Conservation (phyloP, 176 grass and related monocot genomes). For the Triticum timopheevii region DNA sequence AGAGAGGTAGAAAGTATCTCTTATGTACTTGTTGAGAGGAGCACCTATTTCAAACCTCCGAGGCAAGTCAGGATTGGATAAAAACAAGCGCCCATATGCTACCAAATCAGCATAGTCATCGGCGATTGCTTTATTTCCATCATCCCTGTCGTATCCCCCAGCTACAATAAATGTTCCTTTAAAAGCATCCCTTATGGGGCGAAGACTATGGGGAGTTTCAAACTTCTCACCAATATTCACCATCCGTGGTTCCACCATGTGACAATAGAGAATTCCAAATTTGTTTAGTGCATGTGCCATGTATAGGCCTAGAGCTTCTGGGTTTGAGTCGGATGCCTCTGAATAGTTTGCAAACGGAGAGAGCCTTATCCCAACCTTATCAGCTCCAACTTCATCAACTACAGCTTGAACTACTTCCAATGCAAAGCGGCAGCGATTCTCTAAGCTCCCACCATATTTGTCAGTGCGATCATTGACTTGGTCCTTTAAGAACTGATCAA, state of each 20-base stretch:
- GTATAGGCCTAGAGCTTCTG: slow-evolving; percentile 55
- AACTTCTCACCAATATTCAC: slow-evolving; percentile 35
- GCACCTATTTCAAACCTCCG: slow-evolving; percentile 61
- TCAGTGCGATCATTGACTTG: slow-evolving; percentile 67
- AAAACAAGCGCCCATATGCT: slow-evolving; percentile 68
- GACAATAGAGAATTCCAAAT: slow-evolving; percentile 54
- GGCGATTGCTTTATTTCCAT: slow-evolving; percentile 54
- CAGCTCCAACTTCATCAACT: slow-evolving; percentile 66
- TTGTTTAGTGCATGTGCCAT: slow-evolving; percentile 65
- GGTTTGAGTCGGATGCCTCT: slow-evolving; percentile 56
- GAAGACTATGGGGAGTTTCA: slow-evolving; percentile 49
- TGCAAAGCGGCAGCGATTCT: slow-evolving; percentile 72
- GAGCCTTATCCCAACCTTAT: slow-evolving; percentile 70
- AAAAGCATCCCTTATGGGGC: slow-evolving; percentile 58
- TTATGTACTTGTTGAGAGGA: slow-evolving; percentile 65
- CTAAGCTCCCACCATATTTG: slow-evolving; percentile 65
- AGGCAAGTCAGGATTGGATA: slow-evolving; percentile 80
- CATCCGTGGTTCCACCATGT: slow-evolving; percentile 70
- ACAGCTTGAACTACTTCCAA: slow-evolving; percentile 64
- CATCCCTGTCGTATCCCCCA: slow-evolving; percentile 50
- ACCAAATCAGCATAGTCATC: slow-evolving; percentile 64
- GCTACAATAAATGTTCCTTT: slow-evolving; percentile 66
- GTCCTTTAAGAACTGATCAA: slow-evolving; percentile 84
- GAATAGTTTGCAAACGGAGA: slow-evolving; percentile 62
- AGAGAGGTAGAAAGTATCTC: slow-evolving; percentile 63